Evolutionary conservation across 495 filamentous ascomycete species (phyloP), one percentile per base, ranked within the genome.

Genomic region (Daldinia loculata): DNA sequence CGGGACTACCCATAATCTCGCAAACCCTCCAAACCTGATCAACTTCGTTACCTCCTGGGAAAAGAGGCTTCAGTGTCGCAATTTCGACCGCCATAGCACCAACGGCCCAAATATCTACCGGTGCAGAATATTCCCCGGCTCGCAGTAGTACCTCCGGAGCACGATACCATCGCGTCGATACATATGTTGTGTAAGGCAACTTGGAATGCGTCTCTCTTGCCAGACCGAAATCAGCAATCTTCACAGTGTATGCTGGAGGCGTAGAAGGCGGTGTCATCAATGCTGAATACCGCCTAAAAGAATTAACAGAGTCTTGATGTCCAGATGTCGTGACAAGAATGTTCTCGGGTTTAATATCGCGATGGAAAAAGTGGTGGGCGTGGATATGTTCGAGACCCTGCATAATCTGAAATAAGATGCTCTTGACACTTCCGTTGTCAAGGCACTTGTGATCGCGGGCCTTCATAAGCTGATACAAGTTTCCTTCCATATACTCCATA

Each of bases 401-500:
- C 78, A 99, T 86, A 71, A 99, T 99, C 81, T 99, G 96, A 79
- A 91, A 98, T 24, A 99, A 82, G 71, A 99, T 96, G 81, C 95
- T 98, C 84, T 99, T 98, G 62, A 99, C 96, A 67, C 93, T 95
- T 67, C 87, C 89, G 45, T 89, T 90, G 76, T 99, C 96, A 24
- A 99, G 84, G 62, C 84, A 89, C 80, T 97, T 98, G 81, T 97
- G 94, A 68, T 99, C 95, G 61, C 96, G 88, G 56, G 95, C 90
- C 77, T 99, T 99, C 95, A 99, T 99, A 56, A 99, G 82, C 81
- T 98, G 96, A 76, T 99, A 99, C 1, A 99, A 84, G 78, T 99
- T 99, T 30, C 96, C 96, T 78, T 99, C 96, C 96, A 99, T 99
- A 73, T 97, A 97, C 80, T 99, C 96, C 96, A 99, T 99, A 74